phyloP scores from a whole-genome alignment of 2,329 filamentous ascomycete genomes.

The Phaeosphaeriaceae sp. region DNA sequence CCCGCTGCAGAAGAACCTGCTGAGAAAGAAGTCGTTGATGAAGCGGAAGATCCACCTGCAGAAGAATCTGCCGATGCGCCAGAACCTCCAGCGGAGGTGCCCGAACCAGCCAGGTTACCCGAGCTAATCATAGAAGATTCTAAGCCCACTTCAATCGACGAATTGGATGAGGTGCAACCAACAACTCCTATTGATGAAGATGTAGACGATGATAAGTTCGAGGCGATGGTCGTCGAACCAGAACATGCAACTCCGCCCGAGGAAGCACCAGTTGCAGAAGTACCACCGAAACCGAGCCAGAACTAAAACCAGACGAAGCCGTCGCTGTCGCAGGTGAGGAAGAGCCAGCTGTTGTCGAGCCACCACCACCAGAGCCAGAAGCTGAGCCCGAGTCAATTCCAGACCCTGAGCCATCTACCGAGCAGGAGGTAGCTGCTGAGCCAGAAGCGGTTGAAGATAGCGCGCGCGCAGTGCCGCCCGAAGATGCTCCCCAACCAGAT shows the following conservation, averaged over 20 bases:
- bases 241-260: background rate
- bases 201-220: background rate
- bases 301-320: constrained; percentile 1
- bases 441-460: background rate
- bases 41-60: background rate
- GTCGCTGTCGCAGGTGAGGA: background rate
- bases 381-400: background rate
- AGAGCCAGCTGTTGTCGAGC: constrained; percentile 5
- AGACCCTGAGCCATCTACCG: background rate
- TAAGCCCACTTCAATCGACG: background rate
- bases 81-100: constrained; percentile 1
- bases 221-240: background rate
- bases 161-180: constrained; percentile 18
- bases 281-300: background rate
- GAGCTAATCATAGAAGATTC: background rate
- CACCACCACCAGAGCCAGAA: constrained; percentile 2
- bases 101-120: background rate
- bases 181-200: constrained; percentile 5
- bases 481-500: background rate
- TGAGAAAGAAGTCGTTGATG: no score
- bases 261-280: constrained; percentile 4
- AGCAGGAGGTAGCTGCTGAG: background rate
- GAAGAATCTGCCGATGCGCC: background rate
- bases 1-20: background rate
- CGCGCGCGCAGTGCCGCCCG: background rate